Evolutionary conservation across 2,329 filamentous ascomycete genomes (phyloP), one percentile per base, ranked within the genome.

Genomic region (Aschersonia sp.): DNA sequence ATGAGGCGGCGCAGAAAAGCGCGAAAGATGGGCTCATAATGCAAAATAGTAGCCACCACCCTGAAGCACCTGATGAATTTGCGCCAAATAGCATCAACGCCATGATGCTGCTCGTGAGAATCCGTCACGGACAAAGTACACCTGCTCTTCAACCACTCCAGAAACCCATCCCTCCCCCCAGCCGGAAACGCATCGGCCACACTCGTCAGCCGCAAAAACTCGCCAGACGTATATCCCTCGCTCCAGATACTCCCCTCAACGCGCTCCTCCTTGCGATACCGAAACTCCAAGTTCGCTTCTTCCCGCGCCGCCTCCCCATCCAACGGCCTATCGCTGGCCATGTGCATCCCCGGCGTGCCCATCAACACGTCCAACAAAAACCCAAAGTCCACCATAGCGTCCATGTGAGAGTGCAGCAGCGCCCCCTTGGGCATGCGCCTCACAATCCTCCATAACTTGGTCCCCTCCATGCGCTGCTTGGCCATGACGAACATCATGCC

Each of bases 401-500:
- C 86, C 60, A 94, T 70, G 64, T 97, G 89, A 43, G 87, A 87
- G 67, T 97, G 89, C 51, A 94, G 67, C 31, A 94, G 70, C 6
- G 82, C 75, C 9, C 91, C 92, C 63, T 97, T 97, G 31, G 91
- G 91, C 85, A 97, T 88, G 53, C 71, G 76, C 50, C 82, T 77
- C 12, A 95, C 76, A 56, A 96, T 92, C 53, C 80, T 75, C 88
- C 88, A 97, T 30, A 96, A 72, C 58, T 81, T 81, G 10, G 87
- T 94, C 55, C 73, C 73, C 65, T 94, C 87, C 79, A 95, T 94
- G 40, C 80, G 78, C n/a, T 81, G 77, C 64, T 89, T 91, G 55
- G 88, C 88, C 38, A 91, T 73, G 38, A 78, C 82, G 65, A 95
- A 96, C 85, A 94, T 92, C 84, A 95, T 94, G 9, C 89, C 89